Conservation (phyloP, 352 stramenopile genomes). For the Phytophthora citricola region DNA sequence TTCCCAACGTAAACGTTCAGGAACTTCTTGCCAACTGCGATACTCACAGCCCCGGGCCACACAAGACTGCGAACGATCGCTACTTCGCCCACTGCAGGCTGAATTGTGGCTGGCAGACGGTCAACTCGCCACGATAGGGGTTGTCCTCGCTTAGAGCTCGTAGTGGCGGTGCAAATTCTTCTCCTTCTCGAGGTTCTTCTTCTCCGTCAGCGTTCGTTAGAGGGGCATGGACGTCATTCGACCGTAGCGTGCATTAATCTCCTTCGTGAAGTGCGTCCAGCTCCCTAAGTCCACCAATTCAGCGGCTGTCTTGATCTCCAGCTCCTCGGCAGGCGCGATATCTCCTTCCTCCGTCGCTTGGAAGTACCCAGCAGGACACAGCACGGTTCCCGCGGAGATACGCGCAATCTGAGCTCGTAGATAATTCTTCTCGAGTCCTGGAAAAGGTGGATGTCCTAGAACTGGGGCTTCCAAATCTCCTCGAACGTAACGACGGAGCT, state of each 20-base stretch:
- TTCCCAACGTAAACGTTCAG: constrained; percentile 92
- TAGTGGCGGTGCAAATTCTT: constrained; percentile 69
- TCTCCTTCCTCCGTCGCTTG: constrained; percentile 77
- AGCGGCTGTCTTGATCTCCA: constrained; percentile 73
- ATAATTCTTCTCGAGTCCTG: constrained; percentile 86
- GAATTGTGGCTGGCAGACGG: constrained; percentile 65
- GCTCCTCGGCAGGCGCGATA: constrained; percentile 70
- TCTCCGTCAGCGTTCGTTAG: constrained; percentile 80
- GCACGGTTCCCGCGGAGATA: constrained; percentile 80
- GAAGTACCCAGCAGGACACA: constrained; percentile 90
- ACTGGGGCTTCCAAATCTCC: constrained; percentile 86
- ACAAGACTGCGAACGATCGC: constrained; percentile 77
- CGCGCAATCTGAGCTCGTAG: constrained; percentile 91
- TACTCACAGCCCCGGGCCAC: constrained; percentile 89
- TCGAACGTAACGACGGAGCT: constrained; percentile 83
- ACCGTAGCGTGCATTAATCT: constrained; percentile 87
- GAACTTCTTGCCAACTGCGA: constrained; percentile 88
- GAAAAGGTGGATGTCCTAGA: constrained; percentile 88
- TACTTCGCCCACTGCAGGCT: constrained; percentile 65
- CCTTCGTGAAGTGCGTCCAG: constrained; percentile 91
- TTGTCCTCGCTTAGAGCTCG: constrained; percentile 73
- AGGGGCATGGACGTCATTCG: constrained; percentile 74
- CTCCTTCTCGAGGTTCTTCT: constrained; percentile 68
- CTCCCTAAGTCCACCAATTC: constrained; percentile 74
- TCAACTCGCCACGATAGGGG: constrained; percentile 77